phyloP scores from a whole-genome alignment of 2,329 filamentous ascomycete genomes.

The Botryotinia globosa region DNA sequence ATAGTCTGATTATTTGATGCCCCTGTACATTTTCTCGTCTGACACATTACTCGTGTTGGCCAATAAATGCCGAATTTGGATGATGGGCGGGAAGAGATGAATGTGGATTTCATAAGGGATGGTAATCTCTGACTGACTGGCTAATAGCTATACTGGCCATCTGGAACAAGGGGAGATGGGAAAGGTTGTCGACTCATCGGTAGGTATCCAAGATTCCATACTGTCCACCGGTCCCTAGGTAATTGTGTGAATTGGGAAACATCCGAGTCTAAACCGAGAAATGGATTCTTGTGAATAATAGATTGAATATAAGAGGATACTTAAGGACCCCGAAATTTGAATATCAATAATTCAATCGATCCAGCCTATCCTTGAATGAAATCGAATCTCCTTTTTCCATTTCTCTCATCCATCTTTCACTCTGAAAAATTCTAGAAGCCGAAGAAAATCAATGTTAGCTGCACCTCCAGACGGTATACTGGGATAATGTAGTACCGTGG shows the following conservation, averaged over 20 bases:
- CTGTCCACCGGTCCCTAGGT: neutral
- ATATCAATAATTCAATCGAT: neutral
- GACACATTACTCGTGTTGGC: constrained; percentile 14
- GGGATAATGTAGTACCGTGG: neutral
- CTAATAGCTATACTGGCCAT: neutral
- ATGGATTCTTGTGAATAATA: constrained; percentile 3
- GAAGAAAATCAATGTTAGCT: neutral
- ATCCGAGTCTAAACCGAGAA: neutral
- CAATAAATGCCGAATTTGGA: neutral
- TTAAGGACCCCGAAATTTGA: neutral
- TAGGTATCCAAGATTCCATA: too few relatives aligned
- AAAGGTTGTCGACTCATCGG: neutral
- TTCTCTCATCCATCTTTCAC: neutral
- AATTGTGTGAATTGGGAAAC: neutral
- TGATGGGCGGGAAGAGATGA: neutral
- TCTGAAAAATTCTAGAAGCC: constrained; percentile 7
- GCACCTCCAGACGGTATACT: neutral
- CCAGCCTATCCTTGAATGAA: neutral
- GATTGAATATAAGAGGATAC: constrained; percentile 3
- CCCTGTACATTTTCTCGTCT: neutral
- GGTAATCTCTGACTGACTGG: neutral
- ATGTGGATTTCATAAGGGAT: neutral
- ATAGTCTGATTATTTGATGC: neutral
- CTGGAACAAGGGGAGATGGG: neutral
- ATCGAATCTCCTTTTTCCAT: neutral